A percentile compares a stretch with the other conserved stretches of the same genome.
Conservation (phyloP, 176 grass and related monocot species). For the Neostapfia colusana region DNA sequence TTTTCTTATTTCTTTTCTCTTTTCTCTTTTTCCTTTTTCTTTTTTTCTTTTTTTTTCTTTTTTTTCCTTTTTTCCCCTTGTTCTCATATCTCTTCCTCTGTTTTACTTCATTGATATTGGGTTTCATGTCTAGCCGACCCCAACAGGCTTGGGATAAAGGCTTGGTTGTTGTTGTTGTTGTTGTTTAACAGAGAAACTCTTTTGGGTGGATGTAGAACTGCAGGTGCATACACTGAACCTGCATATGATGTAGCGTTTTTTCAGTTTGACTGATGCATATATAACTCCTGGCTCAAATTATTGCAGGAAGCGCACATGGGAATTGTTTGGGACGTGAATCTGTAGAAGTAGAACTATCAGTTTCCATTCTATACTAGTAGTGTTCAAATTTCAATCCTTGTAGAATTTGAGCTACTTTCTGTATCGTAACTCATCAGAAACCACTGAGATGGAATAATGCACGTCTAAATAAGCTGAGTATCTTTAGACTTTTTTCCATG, state of each 20-base stretch:
- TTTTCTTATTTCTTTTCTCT: too few species aligned
- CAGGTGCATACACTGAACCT: neutral
- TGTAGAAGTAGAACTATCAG: neutral
- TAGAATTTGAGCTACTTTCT: neutral
- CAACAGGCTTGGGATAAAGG: too few species aligned
- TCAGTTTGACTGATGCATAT: constrained; percentile 1
- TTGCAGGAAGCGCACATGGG: neutral
- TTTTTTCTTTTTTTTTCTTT: too few species aligned
- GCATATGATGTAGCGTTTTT: neutral
- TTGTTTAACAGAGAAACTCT: neutral
- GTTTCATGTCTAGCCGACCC: too few species aligned
- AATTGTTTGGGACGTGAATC: neutral
- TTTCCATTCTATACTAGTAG: neutral
- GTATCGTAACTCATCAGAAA: neutral
- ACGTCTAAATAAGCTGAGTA: constrained; percentile 5
- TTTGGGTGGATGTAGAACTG: neutral
- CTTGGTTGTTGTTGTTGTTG: too few species aligned
- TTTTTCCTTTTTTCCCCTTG: too few species aligned
- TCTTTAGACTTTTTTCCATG: neutral
- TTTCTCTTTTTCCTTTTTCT: too few species aligned
- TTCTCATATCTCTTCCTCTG: too few species aligned
- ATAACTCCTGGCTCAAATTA: neutral
- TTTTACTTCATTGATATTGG: too few species aligned
- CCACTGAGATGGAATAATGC: neutral
- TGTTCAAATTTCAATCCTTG: neutral